Percentiles rank a stretch among this genome's conserved stretches.
Evolutionary conservation across 78 protist genomes (phyloP).

Genomic region (Planoprotostelium fungivorum): DNA sequence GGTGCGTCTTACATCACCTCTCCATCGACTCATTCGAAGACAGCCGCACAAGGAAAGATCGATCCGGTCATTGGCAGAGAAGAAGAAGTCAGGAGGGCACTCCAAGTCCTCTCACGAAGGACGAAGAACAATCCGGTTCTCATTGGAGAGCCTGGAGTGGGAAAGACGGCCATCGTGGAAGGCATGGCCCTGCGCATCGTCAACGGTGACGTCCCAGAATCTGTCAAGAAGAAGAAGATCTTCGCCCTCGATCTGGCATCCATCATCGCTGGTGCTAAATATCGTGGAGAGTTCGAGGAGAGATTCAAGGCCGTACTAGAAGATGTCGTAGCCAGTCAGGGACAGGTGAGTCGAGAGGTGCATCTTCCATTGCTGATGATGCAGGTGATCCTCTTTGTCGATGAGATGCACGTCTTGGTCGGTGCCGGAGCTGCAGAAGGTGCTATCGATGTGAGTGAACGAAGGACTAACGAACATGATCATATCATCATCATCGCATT

Average conservation of each 20-base stretch:
- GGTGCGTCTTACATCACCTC: conserved; percentile 1
- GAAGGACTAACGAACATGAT: too few relatives aligned
- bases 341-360: conserved; percentile 13
- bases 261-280: conserved; percentile 97
- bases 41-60: conserved; percentile 87
- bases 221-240: conserved; percentile 70
- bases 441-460: conserved; percentile 93
- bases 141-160: conserved; percentile 96
- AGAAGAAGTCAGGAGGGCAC: conserved; percentile 91
- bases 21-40: background rate
- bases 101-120: conserved; percentile 76
- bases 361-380: conserved; percentile 29
- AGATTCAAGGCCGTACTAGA: conserved; percentile 92
- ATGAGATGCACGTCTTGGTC: conserved; percentile 96
- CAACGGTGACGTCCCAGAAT: conserved; percentile 94
- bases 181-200: conserved; percentile 98
- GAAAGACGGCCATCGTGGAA: conserved; percentile 94
- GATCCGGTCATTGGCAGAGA: conserved; percentile 99
- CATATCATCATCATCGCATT: too few relatives aligned
- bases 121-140: conserved; percentile 97
- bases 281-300: conserved; percentile 99
- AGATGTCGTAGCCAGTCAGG: conserved; percentile 58
- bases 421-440: conserved; percentile 97
- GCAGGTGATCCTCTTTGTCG: conserved; percentile 94
- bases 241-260: conserved; percentile 93